Evolutionary conservation across 495 filamentous ascomycete genomes (phyloP), one percentile per base, ranked within the genome.

Genomic region (Aspergillus hancockii): DNA sequence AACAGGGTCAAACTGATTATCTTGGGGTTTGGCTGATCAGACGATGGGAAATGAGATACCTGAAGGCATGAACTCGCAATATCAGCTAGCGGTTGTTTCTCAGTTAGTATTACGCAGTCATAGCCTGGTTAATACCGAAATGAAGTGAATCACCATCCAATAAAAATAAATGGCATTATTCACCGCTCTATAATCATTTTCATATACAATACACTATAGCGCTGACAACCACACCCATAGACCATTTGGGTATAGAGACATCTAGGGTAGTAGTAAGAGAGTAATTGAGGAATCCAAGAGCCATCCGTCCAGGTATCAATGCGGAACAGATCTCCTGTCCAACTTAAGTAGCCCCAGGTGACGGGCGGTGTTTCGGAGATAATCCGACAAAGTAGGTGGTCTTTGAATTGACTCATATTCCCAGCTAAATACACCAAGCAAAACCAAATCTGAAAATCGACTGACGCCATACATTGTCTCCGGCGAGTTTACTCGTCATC

Each of bases 401-500:
- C 19, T 49, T 49, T 30, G 32, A 55, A 41, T 49, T 54, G 51
- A 31, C 41, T 57, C 43, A 36, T 32, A 23, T 59, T 59, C 65
- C 65, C 56, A 63, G 60, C 54, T 64, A 64, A 64, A 58, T 59
- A 63, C 57, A 68, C 52, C 58, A 63, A 62, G 55, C 32, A 22
- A 63, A 60, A 55, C 47, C 52, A 63, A 67, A 62, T 46, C 49
- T 38, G 59, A 58, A 52, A 60, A 54, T 60, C 55, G 60, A 61
- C 38, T 58, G 52, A 47, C 60, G 59, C 51, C 60, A 49, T 59
- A 45, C 34, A 38, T 25, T 22, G 19, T 16, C 43, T 10, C 32
- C 32, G 43, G 30, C 30, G 32, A 13, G 21, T 72, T 68, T 75
- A 75, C 63, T 76, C 67, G 68, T 97, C 92, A 69, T 91, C 92